phyloP scores from a whole-genome alignment of 140 eudicot species.

The Oenanthe javanica region DNA sequence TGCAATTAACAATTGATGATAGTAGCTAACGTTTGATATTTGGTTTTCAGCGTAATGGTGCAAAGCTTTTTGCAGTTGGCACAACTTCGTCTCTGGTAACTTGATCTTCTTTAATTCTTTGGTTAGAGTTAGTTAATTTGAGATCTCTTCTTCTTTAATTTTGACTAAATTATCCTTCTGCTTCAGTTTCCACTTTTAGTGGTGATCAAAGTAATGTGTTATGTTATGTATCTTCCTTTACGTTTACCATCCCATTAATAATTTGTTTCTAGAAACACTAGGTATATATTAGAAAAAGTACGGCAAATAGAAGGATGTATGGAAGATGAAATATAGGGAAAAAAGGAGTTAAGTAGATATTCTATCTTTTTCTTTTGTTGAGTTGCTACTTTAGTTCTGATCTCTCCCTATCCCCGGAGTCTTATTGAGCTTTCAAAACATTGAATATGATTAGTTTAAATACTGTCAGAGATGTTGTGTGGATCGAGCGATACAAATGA shows the following conservation, averaged over 20 bases:
- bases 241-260: neutral
- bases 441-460: neutral
- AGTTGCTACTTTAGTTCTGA: no score
- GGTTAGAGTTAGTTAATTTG: neutral
- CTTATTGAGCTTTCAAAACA: neutral
- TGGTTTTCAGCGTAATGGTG: constrained; percentile 72
- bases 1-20: neutral
- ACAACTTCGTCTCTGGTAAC: constrained; percentile 89
- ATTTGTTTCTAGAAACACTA: neutral
- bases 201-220: neutral
- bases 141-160: neutral
- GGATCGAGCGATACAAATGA: neutral
- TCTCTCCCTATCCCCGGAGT: no score
- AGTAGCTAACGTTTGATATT: constrained; percentile 11
- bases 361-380: no score
- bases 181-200: neutral
- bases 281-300: neutral
- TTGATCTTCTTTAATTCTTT: neutral
- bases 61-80: constrained; percentile 94
- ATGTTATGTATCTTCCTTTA: neutral
- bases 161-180: neutral
- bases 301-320: neutral
- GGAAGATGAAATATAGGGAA: no score
- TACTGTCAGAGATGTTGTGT: neutral
- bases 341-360: neutral